Evolutionary conservation across 2,329 filamentous ascomycete genomes (phyloP), one percentile per base, ranked within the genome.

Genomic region (Sporothrix luriei): DNA sequence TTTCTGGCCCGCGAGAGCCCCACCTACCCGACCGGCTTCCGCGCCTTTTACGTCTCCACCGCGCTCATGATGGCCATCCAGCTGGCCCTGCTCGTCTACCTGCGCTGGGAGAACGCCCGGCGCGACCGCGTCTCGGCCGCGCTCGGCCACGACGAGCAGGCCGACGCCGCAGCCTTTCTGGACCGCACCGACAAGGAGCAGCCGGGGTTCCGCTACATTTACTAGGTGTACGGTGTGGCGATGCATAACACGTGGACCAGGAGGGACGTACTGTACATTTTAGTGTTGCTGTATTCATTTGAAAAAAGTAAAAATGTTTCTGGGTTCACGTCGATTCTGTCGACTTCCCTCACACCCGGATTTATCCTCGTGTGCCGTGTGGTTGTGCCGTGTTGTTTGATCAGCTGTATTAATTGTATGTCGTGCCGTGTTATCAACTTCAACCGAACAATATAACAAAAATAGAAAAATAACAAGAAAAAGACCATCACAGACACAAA

Each of bases 31-130:
- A 87, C 85, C 54, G 88, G 87, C 0, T 89, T 90, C 73, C 81
- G 90, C 86, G 76, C 88, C 88, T 87, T 89, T 72, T 82, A 90
- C 68, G 84, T 85, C 5, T 90, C 87, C 76, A 89, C 89, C 74
- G 81, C 80, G 0, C 74, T 84, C 46, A 79, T 87, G 66, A 81
- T 86, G 1, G 51, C 82, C 2, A 79, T 83, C 4, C 81, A 85
- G 54, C 73, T 83, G 10, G 82, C 81, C 57, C 76, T 88, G 69
- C 79, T 86, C 29, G 83, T 82, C 74, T 83, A 86, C 68, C 49
- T 72, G 1, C 48, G 54, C 51, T 49, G 54, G n/a, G 68, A 72
- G 51, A 72, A 70, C 11, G 26, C 43, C 26, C 59, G 66, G 2
- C 59, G 71, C 33, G 48, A 72, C 65, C 33, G 46, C 7, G 46